Evolutionary conservation across 2,329 filamentous ascomycete species (phyloP), one percentile per base, ranked within the genome.

Genomic region (Stromatinia cepivora): DNA sequence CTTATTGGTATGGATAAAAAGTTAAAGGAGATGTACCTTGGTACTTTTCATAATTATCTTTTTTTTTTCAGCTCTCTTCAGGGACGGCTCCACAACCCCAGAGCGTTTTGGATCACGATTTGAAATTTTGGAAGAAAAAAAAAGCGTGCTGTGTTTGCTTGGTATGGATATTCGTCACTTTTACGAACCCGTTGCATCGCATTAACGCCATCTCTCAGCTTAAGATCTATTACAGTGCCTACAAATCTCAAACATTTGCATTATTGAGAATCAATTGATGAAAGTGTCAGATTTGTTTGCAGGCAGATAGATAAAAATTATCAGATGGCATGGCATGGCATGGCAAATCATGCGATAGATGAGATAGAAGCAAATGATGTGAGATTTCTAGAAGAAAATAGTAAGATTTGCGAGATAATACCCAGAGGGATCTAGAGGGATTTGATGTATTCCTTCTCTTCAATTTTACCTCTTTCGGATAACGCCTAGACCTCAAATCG

Each of bases 171-270:
- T 34, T 57, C 48, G 52, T 42, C 48, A 56, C 63, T 42, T 45
- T 65, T 65, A 66, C 42, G 53, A 58, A 58, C 64, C 45, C 45
- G 64, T 66, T 66, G 64, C 42, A 54, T 66, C 42, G 52, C 63
- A 66, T 66, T 66, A 45, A 58, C 64, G 64, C 64, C 64, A 50
- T 59, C 64, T 25, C 53, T 66, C 64, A 66, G 53, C 53, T 36
- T 39, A n/a, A 50, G n/a, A 46, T 50, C 45, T 62, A 63, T 25
- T 39, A 25, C n/a, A 36, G 59, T 50, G 34, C 22, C 22, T 36
- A n/a, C 58, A 48, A 8, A 62, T 62, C 59, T 50, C 59, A 62
- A 62, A 62, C 45, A 62, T 50, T 50, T 25, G 20, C 59, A 62
- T 48, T 50, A 50, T 62, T 62, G 42, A 31, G 11, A 50, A 46